phyloP scores from a whole-genome alignment of 1,284 basidiomycete genomes.

The Filobasidium uniguttulatum region DNA sequence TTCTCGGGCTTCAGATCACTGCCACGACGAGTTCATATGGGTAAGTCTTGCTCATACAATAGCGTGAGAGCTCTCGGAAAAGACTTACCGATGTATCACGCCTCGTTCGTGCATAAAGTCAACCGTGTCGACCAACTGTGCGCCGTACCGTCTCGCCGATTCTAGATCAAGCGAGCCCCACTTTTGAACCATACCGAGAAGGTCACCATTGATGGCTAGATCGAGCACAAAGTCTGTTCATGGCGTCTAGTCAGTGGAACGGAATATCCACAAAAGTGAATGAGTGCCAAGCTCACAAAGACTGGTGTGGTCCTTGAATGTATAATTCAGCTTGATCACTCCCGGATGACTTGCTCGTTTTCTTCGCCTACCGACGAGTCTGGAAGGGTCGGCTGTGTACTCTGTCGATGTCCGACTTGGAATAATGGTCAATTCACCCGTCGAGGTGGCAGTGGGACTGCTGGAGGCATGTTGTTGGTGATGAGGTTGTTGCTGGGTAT shows the following conservation, averaged over 20 bases:
- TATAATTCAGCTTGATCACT: constrained; percentile 62
- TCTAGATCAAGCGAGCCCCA: constrained; percentile 65
- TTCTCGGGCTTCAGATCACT: constrained; percentile 88
- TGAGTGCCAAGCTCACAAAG: constrained; percentile 54
- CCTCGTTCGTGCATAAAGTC: constrained; percentile 78
- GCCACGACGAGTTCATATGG: too few species aligned
- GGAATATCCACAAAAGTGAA: too few species aligned
- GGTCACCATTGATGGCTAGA: constrained; percentile 75
- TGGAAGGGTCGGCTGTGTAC: not conserved
- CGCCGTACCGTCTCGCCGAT: constrained; percentile 68
- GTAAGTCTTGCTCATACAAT: not conserved
- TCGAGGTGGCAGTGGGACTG: not conserved
- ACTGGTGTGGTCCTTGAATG: constrained; percentile 71
- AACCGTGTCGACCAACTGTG: constrained; percentile 74
- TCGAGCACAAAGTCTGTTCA: constrained; percentile 75
- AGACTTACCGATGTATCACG: constrained; percentile 62
- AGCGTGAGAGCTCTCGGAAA: not conserved
- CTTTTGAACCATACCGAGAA: constrained; percentile 59
- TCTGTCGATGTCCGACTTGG: not conserved
- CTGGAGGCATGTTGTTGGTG: not conserved
- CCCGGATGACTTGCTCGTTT: constrained; percentile 52
- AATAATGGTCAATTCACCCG: not conserved
- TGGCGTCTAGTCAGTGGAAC: too few species aligned
- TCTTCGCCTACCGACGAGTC: constrained; percentile 3
- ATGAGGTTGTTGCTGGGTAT: constrained; percentile 1